phyloP scores from a whole-genome alignment of 352 stramenopile genomes.

The Globisporangium carolinianum region DNA sequence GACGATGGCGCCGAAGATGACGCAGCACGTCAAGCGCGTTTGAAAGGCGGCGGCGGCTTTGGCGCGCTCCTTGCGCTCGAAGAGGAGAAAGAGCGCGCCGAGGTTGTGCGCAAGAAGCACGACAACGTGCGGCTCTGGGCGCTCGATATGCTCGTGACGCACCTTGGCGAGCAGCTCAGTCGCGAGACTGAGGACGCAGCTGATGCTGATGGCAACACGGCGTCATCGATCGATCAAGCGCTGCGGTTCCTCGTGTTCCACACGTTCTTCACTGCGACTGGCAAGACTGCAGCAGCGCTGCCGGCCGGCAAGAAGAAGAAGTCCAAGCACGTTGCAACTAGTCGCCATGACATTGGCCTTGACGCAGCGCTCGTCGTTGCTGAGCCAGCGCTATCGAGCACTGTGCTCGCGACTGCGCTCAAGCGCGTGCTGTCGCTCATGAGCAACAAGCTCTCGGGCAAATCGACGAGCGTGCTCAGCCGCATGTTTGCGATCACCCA shows the following conservation, averaged over 20 bases:
- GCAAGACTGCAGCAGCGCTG: conserved; percentile 4
- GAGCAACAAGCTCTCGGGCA: conserved; percentile 42
- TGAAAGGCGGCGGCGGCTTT: conserved; percentile 39
- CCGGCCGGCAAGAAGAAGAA: conserved; percentile 36
- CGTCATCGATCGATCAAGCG: conserved; percentile 10
- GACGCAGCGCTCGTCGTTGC: conserved; percentile 11
- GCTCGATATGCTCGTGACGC: conserved; percentile 50
- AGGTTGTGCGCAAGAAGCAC: conserved; percentile 38
- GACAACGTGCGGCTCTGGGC: conserved; percentile 71
- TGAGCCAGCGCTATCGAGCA: conserved; percentile 38
- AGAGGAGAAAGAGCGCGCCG: conserved; percentile 70
- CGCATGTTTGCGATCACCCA: conserved; percentile 36
- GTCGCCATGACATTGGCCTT: conserved; percentile 23
- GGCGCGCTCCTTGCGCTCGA: conserved; percentile 68
- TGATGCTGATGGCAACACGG: too few relatives aligned
- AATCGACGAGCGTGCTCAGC: conserved; percentile 33
- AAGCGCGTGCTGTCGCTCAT: conserved; percentile 66
- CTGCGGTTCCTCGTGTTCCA: conserved; percentile 67
- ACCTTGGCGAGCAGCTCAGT: conserved; percentile 30
- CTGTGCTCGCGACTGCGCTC: conserved; percentile 35
- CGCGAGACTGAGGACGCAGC: conserved; percentile 23
- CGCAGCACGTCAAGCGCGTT: conserved; percentile 6
- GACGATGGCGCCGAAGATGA: conserved; percentile 35
- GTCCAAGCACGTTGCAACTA: conserved; percentile 34
- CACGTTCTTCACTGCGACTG: conserved; percentile 46